Percentiles rank a stretch among this genome's conserved stretches.
These are phyloP conservation scores for Lathyrus sativus DNA, from an alignment of 306 rosid genomes.

Conservation along the genomic window DNA sequence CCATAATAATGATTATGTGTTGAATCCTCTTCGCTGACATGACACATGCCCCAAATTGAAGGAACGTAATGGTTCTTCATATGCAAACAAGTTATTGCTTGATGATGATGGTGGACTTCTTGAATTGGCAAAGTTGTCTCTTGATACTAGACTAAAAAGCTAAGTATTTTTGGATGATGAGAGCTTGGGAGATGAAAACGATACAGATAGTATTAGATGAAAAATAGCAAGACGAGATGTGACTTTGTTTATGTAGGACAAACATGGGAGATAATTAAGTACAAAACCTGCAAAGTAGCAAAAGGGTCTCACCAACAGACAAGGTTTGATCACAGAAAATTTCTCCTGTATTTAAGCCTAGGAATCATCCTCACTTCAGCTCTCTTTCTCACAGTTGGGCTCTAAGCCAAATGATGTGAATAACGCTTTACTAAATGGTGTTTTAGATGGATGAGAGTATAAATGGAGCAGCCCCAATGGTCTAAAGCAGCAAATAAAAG, in stretches of 20 bases:
- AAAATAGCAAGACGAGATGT: not conserved
- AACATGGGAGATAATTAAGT: not conserved
- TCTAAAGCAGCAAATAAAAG: not conserved
- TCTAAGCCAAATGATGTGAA: not conserved
- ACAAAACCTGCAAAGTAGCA: not conserved
- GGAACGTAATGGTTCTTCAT: too few relatives aligned
- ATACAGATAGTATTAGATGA: not conserved
- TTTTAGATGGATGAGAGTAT: too few relatives aligned
- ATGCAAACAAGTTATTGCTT: too few relatives aligned
- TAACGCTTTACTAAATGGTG: not conserved
- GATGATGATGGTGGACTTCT: not conserved
- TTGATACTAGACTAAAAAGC: not conserved
- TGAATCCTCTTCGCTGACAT: too few relatives aligned
- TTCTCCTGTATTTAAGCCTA: not conserved
- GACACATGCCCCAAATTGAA: too few relatives aligned
- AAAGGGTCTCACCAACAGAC: not conserved
- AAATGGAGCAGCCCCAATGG: not conserved
- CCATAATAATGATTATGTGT: too few relatives aligned
- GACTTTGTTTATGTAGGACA: not conserved
- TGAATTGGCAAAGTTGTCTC: not conserved
- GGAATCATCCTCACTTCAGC: not conserved
- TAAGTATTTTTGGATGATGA: not conserved
- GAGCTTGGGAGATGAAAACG: not conserved
- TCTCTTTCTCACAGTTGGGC: not conserved
- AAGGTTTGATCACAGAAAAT: not conserved